phyloP scores from a whole-genome alignment of 2,329 filamentous ascomycete species.

The Tolypocladium tropicale region DNA sequence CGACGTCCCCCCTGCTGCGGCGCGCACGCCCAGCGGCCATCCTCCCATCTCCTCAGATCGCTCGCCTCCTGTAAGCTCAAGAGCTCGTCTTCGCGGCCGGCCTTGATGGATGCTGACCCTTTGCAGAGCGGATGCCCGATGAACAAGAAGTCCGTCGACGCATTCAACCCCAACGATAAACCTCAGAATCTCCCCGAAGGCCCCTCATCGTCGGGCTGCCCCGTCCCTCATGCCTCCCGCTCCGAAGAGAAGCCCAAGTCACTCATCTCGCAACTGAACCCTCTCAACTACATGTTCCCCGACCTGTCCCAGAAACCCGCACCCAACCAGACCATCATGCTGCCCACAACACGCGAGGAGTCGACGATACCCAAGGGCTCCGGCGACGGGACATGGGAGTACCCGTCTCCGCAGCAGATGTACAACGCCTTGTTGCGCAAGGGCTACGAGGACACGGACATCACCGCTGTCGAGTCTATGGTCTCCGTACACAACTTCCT shows the following conservation, averaged over 20 bases:
- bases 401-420: constrained; percentile 98
- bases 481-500: constrained; percentile 96
- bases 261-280: constrained; percentile 47
- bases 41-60: constrained; percentile 14
- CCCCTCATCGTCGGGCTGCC: constrained; percentile 28
- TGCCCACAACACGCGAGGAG: constrained; percentile 72
- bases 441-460: constrained; percentile 88
- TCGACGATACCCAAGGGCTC: constrained; percentile 88
- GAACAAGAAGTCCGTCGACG: constrained; percentile 43
- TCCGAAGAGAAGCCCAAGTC: constrained; percentile 28
- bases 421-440: constrained; percentile 97
- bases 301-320: constrained; percentile 73
- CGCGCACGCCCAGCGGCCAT: constrained; percentile 22
- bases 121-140: constrained; percentile 44
- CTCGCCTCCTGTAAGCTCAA: constrained; percentile 15
- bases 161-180: constrained; percentile 25
- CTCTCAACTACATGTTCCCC: constrained; percentile 91
- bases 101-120: constrained; percentile 10
- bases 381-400: constrained; percentile 80
- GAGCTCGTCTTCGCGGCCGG: constrained; percentile 9
- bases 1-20: constrained; percentile 30
- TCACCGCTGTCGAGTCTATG: constrained; percentile 92
- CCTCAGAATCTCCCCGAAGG: constrained; percentile 9
- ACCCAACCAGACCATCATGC: constrained; percentile 57
- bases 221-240: constrained; percentile 31